Base-by-base conservation (phyloP, 306 rosid species). In the Quercus engelmannii region DNA sequence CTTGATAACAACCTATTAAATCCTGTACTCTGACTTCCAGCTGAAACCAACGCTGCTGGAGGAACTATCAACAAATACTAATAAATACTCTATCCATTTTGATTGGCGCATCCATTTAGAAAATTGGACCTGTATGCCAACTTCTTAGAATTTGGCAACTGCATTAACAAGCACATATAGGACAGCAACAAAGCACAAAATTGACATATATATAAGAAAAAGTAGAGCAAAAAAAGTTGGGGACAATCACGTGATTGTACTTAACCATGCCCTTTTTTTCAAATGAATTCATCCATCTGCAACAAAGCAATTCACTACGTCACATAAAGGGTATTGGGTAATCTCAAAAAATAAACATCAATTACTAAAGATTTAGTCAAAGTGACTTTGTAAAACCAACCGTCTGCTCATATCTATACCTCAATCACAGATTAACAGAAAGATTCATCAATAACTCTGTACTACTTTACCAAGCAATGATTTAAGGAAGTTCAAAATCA, bases 261-360 rank as follows among this genome's bases (percentile, higher is more conserved):
- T 83, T 93, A 77, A 68, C 81, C 83, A 71, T 71, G 78, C 76
- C 84, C 79, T 73, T 75, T 18, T 75, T 78, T 67, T 83, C 94
- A 74, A 78, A 77, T 38, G 96, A 74, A 71, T 70, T 75, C 75
- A 85, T 63, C 97, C 89, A 90, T 78, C 98, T 95, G 82, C 75
- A 79, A 73, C 55, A 79, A 71, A 69, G 69, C 58, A 76, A 33
- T 30, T 43, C 73, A 9, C 6, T 25, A 30, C 25, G 14, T 23
- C 6, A 25, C 68, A 61, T 11, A 23, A 23, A 23, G 5, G 25
- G 15, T 25, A 61, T 3, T 2, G 14, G 5, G 14, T 25, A 61
- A 61, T 5, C 35, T 61, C 19, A 61, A 61, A 61, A 41, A 31
- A 65, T 6, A 65, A 64, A 31, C 21, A 31, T 14, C 71, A 28